Conservation (phyloP, 1,139 yeast species). For the Ashbya aceris region DNA sequence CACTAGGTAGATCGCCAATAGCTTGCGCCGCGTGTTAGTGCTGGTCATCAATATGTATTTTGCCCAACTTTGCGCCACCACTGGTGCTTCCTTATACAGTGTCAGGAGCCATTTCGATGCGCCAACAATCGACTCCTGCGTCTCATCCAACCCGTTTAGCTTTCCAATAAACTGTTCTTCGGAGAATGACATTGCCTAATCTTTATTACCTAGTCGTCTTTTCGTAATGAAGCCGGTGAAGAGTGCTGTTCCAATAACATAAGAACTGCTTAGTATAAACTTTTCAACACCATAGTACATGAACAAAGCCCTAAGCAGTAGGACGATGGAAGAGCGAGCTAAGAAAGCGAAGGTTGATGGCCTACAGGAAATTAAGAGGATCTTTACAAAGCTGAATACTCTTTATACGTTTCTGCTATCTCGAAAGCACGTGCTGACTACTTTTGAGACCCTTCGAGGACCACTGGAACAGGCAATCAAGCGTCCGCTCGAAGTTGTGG, state of each 20-base stretch:
- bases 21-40: constrained; percentile 39
- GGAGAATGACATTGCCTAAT: constrained; percentile 44
- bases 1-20: constrained; percentile 61
- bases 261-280: neutral
- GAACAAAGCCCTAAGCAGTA: neutral
- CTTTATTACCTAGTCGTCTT: neutral
- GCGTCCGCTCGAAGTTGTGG: constrained; percentile 35
- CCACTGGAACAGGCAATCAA: constrained; percentile 40
- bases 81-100: constrained; percentile 57
- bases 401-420: constrained; percentile 48
- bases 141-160: constrained; percentile 55
- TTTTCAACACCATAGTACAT: neutral
- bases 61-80: constrained; percentile 59
- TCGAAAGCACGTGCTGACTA: constrained; percentile 46
- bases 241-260: neutral
- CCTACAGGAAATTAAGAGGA: constrained; percentile 33
- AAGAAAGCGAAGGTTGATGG: constrained; percentile 5
- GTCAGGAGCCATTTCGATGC: constrained; percentile 80
- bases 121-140: constrained; percentile 83
- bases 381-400: constrained; percentile 43
- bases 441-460: constrained; percentile 40
- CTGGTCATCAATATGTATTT: constrained; percentile 20
- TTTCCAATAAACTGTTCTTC: constrained; percentile 49
- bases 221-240: neutral
- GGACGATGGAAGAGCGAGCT: neutral